Base-by-base conservation (phyloP, 306 rosid genomes). In the Datisca glomerata region DNA sequence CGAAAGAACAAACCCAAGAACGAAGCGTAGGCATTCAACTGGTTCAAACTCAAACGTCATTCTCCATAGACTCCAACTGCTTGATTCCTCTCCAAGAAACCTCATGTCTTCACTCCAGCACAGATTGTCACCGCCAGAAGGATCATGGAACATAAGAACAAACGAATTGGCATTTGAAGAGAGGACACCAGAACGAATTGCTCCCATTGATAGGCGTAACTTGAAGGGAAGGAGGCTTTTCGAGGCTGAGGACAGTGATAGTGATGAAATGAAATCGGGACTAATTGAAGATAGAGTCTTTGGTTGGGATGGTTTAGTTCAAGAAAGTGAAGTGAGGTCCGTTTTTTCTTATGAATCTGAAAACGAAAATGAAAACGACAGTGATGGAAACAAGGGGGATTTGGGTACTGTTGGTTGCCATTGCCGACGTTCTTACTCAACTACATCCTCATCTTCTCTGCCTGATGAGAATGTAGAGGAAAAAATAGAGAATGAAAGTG, bases 201-300 rank as follows among this genome's bases (percentile, higher is more conserved):
- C 53, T 7, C 24, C 43, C 14, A 44, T n/a, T n/a, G n/a, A n/a
- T n/a, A n/a, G n/a, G n/a, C n/a, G 49, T 3, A 62, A 36, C 23
- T 51, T 77, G 10, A 73, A 67, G 53, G 75, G 86, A 1, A 45
- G 80, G 22, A 41, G 71, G 38, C 80, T 71, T 25, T 74, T 81
- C 24, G 55, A 50, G 23, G 59, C 18, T 10, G 21, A 4, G 5
- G 45, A 59, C 22, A n/a, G n/a, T n/a, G n/a, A n/a, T n/a, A n/a
- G n/a, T n/a, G n/a, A n/a, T n/a, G 43, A 21, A 0, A 37, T 21
- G 51, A 40, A 24, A 17, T 3, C 18, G 37, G 25, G 42, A 15
- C 7, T 16, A 37, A 37, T 31, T 1, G 36, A 8, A 12, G 33
- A 28, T 28, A 28, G 7, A 12, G 7, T 28, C 33, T 6, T 28